These are phyloP conservation scores for Porodaedalea pini DNA, from an alignment of 1,284 basidiomycete species.

Conservation along the genomic window DNA sequence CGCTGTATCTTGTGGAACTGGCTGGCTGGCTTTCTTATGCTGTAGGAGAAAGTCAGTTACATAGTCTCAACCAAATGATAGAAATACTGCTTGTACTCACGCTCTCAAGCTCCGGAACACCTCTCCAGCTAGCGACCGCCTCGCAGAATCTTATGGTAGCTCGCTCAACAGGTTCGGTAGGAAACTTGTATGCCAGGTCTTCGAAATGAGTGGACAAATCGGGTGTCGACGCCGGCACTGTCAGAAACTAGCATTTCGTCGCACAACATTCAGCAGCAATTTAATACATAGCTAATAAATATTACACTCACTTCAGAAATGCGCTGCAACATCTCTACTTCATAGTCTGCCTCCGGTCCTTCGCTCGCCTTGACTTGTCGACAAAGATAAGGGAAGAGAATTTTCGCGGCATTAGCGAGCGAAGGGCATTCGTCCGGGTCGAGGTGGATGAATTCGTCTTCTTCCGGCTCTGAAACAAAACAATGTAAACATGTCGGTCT, in stretches of 20 bases:
- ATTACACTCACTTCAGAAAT: slow-evolving; percentile 53
- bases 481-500: neutral
- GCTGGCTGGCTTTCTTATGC: slow-evolving; percentile 23
- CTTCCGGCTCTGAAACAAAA: slow-evolving; percentile 24
- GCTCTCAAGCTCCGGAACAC: slow-evolving; percentile 76
- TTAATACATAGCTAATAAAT: slow-evolving; percentile 8
- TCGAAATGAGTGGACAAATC: slow-evolving; percentile 78
- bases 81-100: slow-evolving; percentile 38
- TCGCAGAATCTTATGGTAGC: slow-evolving; percentile 75
- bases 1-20: slow-evolving; percentile 27
- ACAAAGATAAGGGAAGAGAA: slow-evolving; percentile 63
- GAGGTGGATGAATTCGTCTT: slow-evolving; percentile 52
- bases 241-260: slow-evolving; percentile 73
- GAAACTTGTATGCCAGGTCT: slow-evolving; percentile 72
- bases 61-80: neutral
- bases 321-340: slow-evolving; percentile 61
- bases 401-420: slow-evolving; percentile 57
- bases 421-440: slow-evolving; percentile 75
- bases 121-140: slow-evolving; percentile 73
- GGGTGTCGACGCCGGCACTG: slow-evolving; percentile 62
- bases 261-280: slow-evolving; percentile 13
- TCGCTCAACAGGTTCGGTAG: slow-evolving; percentile 75
- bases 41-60: neutral
- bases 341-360: slow-evolving; percentile 61
- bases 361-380: slow-evolving; percentile 24